These are phyloP conservation scores for Cladosporium velox DNA, from an alignment of 2,329 filamentous ascomycete species.

Conservation along the genomic window DNA sequence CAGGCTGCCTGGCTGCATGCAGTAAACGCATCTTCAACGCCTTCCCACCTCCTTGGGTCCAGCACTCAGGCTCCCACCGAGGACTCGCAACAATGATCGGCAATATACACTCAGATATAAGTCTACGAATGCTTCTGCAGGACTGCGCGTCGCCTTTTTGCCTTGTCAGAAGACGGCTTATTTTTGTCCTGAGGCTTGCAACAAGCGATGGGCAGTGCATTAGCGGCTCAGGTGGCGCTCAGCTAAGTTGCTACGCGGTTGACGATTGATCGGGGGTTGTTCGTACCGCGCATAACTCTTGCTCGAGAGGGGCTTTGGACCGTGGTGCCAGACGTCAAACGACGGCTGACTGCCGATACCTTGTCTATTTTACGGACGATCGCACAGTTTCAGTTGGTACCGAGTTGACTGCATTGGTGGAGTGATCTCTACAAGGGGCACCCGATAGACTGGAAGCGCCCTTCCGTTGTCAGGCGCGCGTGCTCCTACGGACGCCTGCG, in stretches of 20 bases:
- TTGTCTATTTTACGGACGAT: neutral
- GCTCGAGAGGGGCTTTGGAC: neutral
- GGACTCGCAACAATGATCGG: neutral
- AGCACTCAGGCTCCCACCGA: neutral
- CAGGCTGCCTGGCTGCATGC: neutral
- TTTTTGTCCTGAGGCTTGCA: neutral
- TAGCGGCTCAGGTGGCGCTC: neutral
- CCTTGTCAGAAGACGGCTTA: neutral
- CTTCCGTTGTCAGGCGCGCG: neutral
- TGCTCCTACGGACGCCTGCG: neutral
- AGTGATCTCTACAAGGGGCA: neutral
- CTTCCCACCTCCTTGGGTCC: neutral
- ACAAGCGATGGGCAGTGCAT: neutral
- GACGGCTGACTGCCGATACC: neutral
- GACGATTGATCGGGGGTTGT: neutral
- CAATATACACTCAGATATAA: neutral
- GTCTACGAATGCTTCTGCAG: neutral
- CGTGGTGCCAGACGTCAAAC: neutral
- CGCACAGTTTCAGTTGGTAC: neutral
- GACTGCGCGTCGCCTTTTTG: neutral
- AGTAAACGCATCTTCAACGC: neutral
- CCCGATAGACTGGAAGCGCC: neutral
- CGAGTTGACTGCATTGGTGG: neutral
- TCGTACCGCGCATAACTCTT: neutral
- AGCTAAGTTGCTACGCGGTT: slow-evolving; percentile 1